Evolutionary conservation across 2,329 filamentous ascomycete species (phyloP).

Genomic region (Fusarium sp.): DNA sequence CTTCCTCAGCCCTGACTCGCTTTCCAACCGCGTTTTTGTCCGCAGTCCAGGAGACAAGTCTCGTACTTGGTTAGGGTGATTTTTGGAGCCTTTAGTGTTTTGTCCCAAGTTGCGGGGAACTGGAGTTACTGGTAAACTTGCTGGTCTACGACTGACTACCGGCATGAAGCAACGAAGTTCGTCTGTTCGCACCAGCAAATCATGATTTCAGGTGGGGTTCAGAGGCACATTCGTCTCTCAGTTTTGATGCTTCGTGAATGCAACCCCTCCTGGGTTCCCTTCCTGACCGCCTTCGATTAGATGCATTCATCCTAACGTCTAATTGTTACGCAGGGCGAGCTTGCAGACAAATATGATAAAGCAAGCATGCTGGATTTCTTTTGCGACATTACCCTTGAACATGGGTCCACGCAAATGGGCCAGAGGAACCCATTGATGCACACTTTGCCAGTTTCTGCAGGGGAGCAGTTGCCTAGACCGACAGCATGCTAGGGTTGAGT

Average conservation of each 20-base stretch:
- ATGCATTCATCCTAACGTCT: conserved; percentile 37
- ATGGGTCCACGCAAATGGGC: conserved; percentile 39
- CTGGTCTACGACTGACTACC: conserved; percentile 21
- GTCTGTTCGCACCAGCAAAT: background rate
- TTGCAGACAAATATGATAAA: conserved; percentile 36
- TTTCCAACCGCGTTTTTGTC: conserved; percentile 22
- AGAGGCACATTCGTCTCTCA: conserved; percentile 16
- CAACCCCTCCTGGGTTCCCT: conserved; percentile 31
- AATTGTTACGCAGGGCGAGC: conserved; percentile 36
- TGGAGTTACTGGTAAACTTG: background rate
- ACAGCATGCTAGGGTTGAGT: conserved; percentile 27
- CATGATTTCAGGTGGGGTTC: conserved; percentile 14
- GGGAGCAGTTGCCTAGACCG: conserved; percentile 34
- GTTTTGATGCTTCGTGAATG: conserved; percentile 31
- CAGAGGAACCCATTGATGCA: conserved; percentile 30
- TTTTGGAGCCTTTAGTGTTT: conserved; percentile 2
- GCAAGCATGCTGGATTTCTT: conserved; percentile 36
- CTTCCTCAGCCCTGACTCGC: conserved; percentile 41
- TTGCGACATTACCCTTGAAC: conserved; percentile 39
- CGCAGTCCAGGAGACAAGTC: background rate
- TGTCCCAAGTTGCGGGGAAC: conserved; percentile 26
- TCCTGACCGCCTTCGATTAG: conserved; percentile 41
- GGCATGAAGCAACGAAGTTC: conserved; percentile 19
- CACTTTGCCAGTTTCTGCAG: conserved; percentile 37
- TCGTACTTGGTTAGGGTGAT: conserved; percentile 18